phyloP scores from a whole-genome alignment of 768 basidiomycete genomes.

The Fomitopsis pulvina region DNA sequence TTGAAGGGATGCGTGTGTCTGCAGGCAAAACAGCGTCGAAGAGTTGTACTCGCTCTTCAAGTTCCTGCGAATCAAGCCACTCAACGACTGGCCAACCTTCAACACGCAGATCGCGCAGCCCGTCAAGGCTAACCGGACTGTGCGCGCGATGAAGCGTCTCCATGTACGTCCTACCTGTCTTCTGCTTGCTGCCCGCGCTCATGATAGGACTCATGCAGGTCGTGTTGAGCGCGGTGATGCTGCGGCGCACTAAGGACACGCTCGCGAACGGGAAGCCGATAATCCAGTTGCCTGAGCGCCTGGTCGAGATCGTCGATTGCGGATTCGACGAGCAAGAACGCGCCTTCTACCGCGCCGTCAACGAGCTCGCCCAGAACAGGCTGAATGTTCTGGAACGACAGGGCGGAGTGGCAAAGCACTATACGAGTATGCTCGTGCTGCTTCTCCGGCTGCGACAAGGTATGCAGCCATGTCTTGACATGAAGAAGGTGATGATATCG shows the following conservation, averaged over 20 bases:
- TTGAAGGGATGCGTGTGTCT: not conserved
- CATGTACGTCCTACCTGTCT: conserved; percentile 57
- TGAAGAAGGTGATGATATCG: too few species aligned
- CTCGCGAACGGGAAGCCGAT: conserved; percentile 73
- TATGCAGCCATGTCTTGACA: too few species aligned
- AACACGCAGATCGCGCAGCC: conserved; percentile 73
- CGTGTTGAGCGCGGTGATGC: conserved; percentile 82
- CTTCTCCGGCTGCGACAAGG: conserved; percentile 88
- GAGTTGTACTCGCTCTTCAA: conserved; percentile 88
- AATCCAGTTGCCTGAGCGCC: conserved; percentile 75
- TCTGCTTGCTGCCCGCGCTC: not conserved
- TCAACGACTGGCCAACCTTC: conserved; percentile 77
- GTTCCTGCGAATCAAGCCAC: conserved; percentile 79
- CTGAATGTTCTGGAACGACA: conserved; percentile 62
- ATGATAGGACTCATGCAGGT: conserved; percentile 34
- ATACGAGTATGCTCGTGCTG: conserved; percentile 64
- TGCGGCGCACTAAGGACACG: conserved; percentile 77
- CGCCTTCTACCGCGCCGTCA: conserved; percentile 65
- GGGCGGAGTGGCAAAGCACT: conserved; percentile 45
- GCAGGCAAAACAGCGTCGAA: conserved; percentile 82
- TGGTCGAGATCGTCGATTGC: conserved; percentile 66
- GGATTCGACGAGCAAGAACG: conserved; percentile 71
- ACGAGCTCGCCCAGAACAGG: conserved; percentile 24
- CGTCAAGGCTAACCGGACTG: conserved; percentile 60
- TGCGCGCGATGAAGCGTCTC: conserved; percentile 74